phyloP scores from a whole-genome alignment of 495 filamentous ascomycete genomes.

The Penicillium fimorum region DNA sequence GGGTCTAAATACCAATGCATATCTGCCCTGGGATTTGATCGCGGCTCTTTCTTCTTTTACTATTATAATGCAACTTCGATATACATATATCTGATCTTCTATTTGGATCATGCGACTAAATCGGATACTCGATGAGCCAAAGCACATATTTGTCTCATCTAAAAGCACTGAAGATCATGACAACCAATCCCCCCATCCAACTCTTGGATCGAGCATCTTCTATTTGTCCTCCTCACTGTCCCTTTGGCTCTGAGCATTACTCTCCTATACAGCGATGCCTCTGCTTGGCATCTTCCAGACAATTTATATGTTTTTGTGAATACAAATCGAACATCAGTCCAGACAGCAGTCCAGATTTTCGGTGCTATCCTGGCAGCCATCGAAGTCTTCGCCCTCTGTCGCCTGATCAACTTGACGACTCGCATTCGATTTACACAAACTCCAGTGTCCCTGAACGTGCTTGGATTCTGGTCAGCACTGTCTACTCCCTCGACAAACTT shows the following conservation, averaged over 20 bases:
- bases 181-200: neutral
- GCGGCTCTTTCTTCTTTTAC: neutral
- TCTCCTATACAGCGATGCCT: slow-evolving; percentile 13
- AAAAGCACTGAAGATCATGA: neutral
- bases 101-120: neutral
- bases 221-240: slow-evolving; percentile 1
- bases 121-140: neutral
- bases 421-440: slow-evolving; percentile 10
- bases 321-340: slow-evolving; percentile 17
- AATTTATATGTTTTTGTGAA: slow-evolving; percentile 12
- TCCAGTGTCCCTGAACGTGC: slow-evolving; percentile 13
- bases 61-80: neutral
- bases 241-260: slow-evolving; percentile 4
- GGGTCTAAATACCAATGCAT: neutral
- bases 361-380: slow-evolving; percentile 10
- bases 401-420: slow-evolving; percentile 13
- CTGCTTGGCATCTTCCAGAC: slow-evolving; percentile 10
- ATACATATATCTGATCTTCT: neutral
- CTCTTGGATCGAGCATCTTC: slow-evolving; percentile 3
- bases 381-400: slow-evolving; percentile 12
- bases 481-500: slow-evolving; percentile 7
- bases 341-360: slow-evolving; percentile 23
- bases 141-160: neutral
- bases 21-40: neutral
- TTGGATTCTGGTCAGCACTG: slow-evolving; percentile 20